Evolutionary conservation across 306 rosid species (phyloP).

Genomic region (Sicyos baderoa): DNA sequence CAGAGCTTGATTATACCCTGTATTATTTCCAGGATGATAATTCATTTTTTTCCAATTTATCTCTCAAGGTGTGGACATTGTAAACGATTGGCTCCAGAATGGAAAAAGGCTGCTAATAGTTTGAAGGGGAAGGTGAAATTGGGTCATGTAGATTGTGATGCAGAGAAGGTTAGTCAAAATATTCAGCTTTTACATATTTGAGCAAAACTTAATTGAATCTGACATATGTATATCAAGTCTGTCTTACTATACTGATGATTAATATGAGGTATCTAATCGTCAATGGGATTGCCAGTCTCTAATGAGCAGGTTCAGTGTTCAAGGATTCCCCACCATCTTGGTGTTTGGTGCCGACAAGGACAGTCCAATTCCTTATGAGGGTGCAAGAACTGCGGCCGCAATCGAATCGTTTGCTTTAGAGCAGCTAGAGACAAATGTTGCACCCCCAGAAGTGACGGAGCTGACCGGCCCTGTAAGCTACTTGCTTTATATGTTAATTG

Average conservation of each 20-base stretch:
- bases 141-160: slow-evolving; percentile 97
- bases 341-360: slow-evolving; percentile 95
- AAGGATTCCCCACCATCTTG: slow-evolving; percentile 96
- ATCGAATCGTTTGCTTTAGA: slow-evolving; percentile 83
- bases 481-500: slow-evolving; percentile 10
- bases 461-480: slow-evolving; percentile 61
- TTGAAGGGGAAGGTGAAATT: slow-evolving; percentile 85
- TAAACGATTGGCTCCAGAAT: slow-evolving; percentile 91
- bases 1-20: background rate
- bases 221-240: background rate
- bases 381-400: slow-evolving; percentile 76
- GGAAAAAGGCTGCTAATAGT: slow-evolving; percentile 76
- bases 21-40: background rate
- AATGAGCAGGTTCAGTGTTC: slow-evolving; percentile 90
- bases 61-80: slow-evolving; percentile 92
- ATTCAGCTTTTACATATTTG: background rate
- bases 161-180: slow-evolving; percentile 62
- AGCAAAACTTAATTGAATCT: background rate
- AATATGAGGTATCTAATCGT: background rate
- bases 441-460: slow-evolving; percentile 94
- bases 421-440: slow-evolving; percentile 74
- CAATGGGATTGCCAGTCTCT: slow-evolving; percentile 50
- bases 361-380: slow-evolving; percentile 76
- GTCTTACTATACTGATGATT: background rate
- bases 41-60: slow-evolving; percentile 5